phyloP scores from a whole-genome alignment of 352 stramenopile genomes.

The Phytopythium sindhum region DNA sequence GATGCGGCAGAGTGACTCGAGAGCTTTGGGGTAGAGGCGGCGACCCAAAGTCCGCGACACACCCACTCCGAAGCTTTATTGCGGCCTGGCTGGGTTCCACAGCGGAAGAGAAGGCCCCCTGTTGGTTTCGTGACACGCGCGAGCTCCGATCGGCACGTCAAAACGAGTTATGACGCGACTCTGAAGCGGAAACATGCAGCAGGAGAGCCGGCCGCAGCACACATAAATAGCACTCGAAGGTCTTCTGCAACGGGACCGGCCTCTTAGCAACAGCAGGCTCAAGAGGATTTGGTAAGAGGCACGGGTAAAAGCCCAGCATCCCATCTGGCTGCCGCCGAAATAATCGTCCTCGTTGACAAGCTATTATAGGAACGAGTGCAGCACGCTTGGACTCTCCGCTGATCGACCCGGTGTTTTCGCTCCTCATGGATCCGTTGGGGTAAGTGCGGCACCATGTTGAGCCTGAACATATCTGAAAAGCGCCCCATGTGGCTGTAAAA shows the following conservation, averaged over 20 bases:
- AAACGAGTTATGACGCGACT: neutral
- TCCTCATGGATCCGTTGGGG: neutral
- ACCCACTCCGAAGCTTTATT: neutral
- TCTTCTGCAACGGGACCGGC: neutral
- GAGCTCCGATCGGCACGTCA: neutral
- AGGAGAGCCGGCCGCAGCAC: neutral
- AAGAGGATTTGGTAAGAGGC: neutral
- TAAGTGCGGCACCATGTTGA: neutral
- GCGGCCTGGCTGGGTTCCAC: neutral
- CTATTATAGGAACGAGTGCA: neutral
- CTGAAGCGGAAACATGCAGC: neutral
- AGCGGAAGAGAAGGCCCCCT: conserved; percentile 3
- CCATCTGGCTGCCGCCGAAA: neutral
- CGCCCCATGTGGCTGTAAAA: neutral
- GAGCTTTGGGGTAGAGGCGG: neutral
- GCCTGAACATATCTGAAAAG: neutral
- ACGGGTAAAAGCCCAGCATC: neutral
- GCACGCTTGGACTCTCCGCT: too few species aligned
- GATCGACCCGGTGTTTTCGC: neutral
- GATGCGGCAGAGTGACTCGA: neutral
- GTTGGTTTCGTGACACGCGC: conserved; percentile 2
- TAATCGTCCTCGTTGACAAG: neutral
- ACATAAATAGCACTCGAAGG: neutral
- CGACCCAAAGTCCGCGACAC: neutral
- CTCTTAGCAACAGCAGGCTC: neutral